Percentiles rank a stretch among this genome's conserved stretches.
Evolutionary conservation across 106 monocot species (phyloP).

Genomic region (Triglochin maritima): DNA sequence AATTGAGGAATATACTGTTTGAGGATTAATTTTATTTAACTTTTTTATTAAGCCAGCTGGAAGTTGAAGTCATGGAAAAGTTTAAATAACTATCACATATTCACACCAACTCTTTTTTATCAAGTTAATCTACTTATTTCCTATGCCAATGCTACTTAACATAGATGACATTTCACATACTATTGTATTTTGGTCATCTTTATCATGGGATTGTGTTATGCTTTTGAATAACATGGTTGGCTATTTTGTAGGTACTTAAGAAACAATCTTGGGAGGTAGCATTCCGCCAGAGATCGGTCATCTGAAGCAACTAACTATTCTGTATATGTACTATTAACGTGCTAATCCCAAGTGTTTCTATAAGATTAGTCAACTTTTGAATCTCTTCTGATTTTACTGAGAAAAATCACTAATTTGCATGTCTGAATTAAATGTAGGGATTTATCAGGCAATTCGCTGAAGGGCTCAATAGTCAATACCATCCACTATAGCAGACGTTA

Average conservation of each 20-base stretch:
- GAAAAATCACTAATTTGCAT: too few relatives aligned
- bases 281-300: conserved; percentile 76
- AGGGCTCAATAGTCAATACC: conserved; percentile 77
- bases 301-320: conserved; percentile 51
- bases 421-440: conserved; percentile 39
- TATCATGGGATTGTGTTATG: background rate
- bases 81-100: too few relatives aligned
- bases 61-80: too few relatives aligned
- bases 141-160: too few relatives aligned
- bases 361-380: background rate
- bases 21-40: too few relatives aligned
- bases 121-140: too few relatives aligned
- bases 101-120: too few relatives aligned
- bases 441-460: conserved; percentile 80
- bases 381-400: too few relatives aligned
- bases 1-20: background rate
- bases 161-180: background rate
- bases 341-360: background rate
- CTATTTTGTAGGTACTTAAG: conserved; percentile 58
- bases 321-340: conserved; percentile 30
- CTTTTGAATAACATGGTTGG: background rate
- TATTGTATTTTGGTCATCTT: background rate
- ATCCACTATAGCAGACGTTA: conserved; percentile 52
- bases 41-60: too few relatives aligned
- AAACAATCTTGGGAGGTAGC: conserved; percentile 81